A percentile compares a stretch with the other conserved stretches of the same genome.
phyloP scores from a whole-genome alignment of 2,329 filamentous ascomycete species.

The Exophiala sideris region DNA sequence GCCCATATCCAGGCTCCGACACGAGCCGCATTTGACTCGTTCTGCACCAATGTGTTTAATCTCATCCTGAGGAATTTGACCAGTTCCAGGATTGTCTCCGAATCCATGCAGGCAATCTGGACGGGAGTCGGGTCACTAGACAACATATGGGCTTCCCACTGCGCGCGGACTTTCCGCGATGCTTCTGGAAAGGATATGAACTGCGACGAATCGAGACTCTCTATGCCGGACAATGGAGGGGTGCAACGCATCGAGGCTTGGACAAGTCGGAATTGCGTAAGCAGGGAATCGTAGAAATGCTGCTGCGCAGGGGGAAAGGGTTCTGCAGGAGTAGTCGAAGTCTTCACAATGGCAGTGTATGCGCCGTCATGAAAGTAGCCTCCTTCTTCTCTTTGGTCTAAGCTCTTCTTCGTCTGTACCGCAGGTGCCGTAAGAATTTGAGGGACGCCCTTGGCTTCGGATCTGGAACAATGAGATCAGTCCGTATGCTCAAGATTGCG shows the following conservation, averaged over 20 bases:
- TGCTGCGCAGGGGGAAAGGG: constrained; percentile 55
- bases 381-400: constrained; percentile 5
- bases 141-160: constrained; percentile 49
- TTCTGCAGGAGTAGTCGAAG: constrained; percentile 34
- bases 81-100: constrained; percentile 63
- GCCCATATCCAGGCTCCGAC: constrained; percentile 85
- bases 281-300: constrained; percentile 66
- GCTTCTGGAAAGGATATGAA: constrained; percentile 53
- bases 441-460: constrained; percentile 71
- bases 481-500: background rate
- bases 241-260: constrained; percentile 58
- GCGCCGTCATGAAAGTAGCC: constrained; percentile 76
- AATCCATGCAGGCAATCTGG: constrained; percentile 53
- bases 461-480: constrained; percentile 48
- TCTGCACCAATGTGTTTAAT: constrained; percentile 61
- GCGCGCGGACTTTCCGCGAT: constrained; percentile 51
- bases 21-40: constrained; percentile 58
- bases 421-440: constrained; percentile 63
- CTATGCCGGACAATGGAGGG: constrained; percentile 53
- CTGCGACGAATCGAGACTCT: constrained; percentile 53
- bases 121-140: constrained; percentile 46
- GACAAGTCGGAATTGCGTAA: constrained; percentile 62
- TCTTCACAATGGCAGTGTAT: constrained; percentile 62
- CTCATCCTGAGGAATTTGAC: constrained; percentile 58
- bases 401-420: constrained; percentile 31